Conservation (phyloP, 2,329 filamentous ascomycete species). For the Bipolaris gigantea region DNA sequence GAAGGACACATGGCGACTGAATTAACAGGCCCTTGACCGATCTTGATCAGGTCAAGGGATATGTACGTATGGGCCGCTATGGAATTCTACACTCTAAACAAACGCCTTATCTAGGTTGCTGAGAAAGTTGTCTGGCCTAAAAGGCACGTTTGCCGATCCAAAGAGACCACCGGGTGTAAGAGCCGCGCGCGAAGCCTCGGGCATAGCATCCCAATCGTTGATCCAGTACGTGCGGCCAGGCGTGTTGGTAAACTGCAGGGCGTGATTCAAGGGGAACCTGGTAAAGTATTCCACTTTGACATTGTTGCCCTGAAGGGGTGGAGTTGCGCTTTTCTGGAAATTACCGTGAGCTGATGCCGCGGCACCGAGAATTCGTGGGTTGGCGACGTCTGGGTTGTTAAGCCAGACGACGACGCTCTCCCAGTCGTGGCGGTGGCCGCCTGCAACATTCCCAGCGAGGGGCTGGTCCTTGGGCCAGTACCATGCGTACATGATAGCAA, state of each 20-base stretch:
- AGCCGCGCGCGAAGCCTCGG: not conserved
- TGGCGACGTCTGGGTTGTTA: not conserved
- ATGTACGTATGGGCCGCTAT: too few species aligned
- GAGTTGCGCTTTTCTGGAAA: not conserved
- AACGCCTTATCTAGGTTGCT: not conserved
- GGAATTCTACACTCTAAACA: not conserved
- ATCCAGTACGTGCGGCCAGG: conserved; percentile 1
- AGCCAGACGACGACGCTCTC: not conserved
- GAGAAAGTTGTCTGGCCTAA: not conserved
- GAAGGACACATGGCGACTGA: too few species aligned
- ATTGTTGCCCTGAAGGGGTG: not conserved
- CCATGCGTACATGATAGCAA: conserved; percentile 4
- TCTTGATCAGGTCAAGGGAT: too few species aligned
- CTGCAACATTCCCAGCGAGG: not conserved
- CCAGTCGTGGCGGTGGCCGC: conserved; percentile 3
- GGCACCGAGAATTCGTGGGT: not conserved
- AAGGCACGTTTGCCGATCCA: not conserved
- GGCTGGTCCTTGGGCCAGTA: conserved; percentile 5
- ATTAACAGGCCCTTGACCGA: too few species aligned
- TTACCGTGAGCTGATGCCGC: not conserved
- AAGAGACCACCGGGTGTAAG: not conserved
- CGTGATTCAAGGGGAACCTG: not conserved
- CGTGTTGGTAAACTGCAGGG: not conserved
- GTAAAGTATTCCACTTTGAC: not conserved
- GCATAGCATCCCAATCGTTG: conserved; percentile 1